A percentile compares a stretch with the other conserved stretches of the same genome.
Conservation (phyloP, 345 rosid genomes). For the Brassica carinata region DNA sequence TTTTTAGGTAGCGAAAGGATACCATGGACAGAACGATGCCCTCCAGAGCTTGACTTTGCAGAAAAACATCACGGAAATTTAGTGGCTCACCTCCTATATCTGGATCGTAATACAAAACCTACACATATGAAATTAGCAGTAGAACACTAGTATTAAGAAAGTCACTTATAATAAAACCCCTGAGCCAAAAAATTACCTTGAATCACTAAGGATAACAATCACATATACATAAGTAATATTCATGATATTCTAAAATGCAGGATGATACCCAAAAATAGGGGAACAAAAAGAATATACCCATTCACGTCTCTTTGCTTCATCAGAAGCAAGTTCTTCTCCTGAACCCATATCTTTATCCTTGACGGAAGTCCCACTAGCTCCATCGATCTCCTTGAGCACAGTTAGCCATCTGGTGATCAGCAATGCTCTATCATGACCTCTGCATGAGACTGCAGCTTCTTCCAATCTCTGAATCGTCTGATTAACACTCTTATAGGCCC, state of each 20-base stretch:
- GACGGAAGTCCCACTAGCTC: conserved; percentile 36
- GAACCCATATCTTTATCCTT: conserved; percentile 50
- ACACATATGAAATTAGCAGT: no score
- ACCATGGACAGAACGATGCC: conserved; percentile 87
- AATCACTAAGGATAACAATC: conserved; percentile 1
- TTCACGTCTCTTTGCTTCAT: conserved; percentile 57
- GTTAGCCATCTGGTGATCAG: conserved; percentile 75
- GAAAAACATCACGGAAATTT: conserved; percentile 87
- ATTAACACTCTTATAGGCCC: conserved; percentile 63
- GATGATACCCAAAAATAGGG: background rate
- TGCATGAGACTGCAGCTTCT: conserved; percentile 76
- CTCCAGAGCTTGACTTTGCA: conserved; percentile 96
- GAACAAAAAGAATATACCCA: conserved; percentile 45
- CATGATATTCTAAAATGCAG: background rate
- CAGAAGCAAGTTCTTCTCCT: conserved; percentile 49
- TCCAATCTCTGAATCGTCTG: conserved; percentile 82
- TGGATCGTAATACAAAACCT: conserved; percentile 86
- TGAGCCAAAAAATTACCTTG: background rate
- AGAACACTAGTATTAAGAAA: no score
- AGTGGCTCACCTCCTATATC: conserved; percentile 82
- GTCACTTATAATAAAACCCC: background rate
- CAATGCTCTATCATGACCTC: conserved; percentile 76
- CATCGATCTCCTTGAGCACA: conserved; percentile 76
- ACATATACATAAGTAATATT: background rate
- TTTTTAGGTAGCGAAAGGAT: conserved; percentile 29